Evolutionary conservation across 2,329 filamentous ascomycete genomes (phyloP).

Genomic region (Bipolaris oryzae): DNA sequence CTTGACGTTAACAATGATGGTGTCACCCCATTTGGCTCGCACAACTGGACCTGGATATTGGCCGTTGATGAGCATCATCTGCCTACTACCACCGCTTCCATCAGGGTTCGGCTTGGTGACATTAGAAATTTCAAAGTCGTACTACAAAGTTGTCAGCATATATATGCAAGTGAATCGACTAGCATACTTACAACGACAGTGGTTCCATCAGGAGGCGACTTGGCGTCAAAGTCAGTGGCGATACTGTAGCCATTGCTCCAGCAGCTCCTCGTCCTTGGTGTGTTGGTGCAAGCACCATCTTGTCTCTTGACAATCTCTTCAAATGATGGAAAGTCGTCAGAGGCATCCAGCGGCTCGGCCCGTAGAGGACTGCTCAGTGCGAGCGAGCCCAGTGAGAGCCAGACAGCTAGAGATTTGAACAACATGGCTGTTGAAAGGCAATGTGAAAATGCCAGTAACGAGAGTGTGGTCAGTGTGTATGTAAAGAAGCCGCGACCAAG

Average conservation of each 20-base stretch:
- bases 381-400: slow-evolving; percentile 35
- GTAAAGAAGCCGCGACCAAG: slow-evolving; percentile 9
- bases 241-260: slow-evolving; percentile 54
- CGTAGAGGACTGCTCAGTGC: slow-evolving; percentile 35
- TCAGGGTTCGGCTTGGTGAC: slow-evolving; percentile 49
- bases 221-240: slow-evolving; percentile 54
- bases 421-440: slow-evolving; percentile 30
- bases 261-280: slow-evolving; percentile 49
- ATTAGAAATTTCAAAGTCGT: slow-evolving; percentile 52
- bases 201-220: slow-evolving; percentile 49
- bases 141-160: slow-evolving; percentile 28
- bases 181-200: slow-evolving; percentile 35
- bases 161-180: no score
- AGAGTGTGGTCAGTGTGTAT: slow-evolving; percentile 17
- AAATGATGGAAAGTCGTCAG: slow-evolving; percentile 15
- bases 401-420: slow-evolving; percentile 28
- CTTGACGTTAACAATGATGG: slow-evolving; percentile 49
- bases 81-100: slow-evolving; percentile 44
- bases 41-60: slow-evolving; percentile 67
- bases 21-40: slow-evolving; percentile 48
- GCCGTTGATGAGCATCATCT: slow-evolving; percentile 55
- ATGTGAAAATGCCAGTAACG: slow-evolving; percentile 11
- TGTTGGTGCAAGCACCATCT: slow-evolving; percentile 50
- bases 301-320: slow-evolving; percentile 36
- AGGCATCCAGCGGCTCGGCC: slow-evolving; percentile 11